Evolutionary conservation across 768 basidiomycete genomes (phyloP), one percentile per base, ranked within the genome.

Genomic region (Leccinum ochraceum): DNA sequence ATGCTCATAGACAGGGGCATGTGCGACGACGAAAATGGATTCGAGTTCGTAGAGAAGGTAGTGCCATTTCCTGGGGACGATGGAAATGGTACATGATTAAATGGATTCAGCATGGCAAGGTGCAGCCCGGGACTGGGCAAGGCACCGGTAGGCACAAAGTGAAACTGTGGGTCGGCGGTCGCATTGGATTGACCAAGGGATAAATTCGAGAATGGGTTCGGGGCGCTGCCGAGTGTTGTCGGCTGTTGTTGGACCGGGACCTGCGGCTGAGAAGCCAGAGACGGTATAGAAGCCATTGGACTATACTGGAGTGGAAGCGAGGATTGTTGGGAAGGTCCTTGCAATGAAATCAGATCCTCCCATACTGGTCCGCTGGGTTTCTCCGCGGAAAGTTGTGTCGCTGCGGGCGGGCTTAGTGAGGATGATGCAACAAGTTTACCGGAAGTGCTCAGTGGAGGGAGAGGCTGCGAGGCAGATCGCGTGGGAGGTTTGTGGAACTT

Each of bases 301-400:
- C 42, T 59, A 49, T 71, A 73, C 54, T 77, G 86, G 11, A 87
- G 76, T 13, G 86, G 82, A 14, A 85, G 80, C 16, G 73, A 79
- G n/a, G 76, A 72, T 13, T 72, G 68, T 34, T 69, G 65, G 14
- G 74, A 59, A n/a, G 78, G 74, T 16, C 58, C 68, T 60, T 82
- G 82, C 30, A 83, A 73, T 48, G 80, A 80, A 60, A 82, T 69
- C 14, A 88, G 74, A 67, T 88, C 86, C 37, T 80, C 77, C 86
- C 86, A 87, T n/a, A 85, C 80, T 53, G 76, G 76, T n/a, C 71
- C 66, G n/a, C 58, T 24, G 24, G 67, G 66, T 34, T 68, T 65
- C 54, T 59, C 63, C 30, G 56, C 57, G 20, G 68, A 61, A 56
- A 66, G 61, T 30, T 57, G 68, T 16, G 39, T 36, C 24, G 16